These are phyloP conservation scores for Lentinula novae-zelandiae DNA, from an alignment of 1,284 basidiomycete genomes.

Conservation along the genomic window DNA sequence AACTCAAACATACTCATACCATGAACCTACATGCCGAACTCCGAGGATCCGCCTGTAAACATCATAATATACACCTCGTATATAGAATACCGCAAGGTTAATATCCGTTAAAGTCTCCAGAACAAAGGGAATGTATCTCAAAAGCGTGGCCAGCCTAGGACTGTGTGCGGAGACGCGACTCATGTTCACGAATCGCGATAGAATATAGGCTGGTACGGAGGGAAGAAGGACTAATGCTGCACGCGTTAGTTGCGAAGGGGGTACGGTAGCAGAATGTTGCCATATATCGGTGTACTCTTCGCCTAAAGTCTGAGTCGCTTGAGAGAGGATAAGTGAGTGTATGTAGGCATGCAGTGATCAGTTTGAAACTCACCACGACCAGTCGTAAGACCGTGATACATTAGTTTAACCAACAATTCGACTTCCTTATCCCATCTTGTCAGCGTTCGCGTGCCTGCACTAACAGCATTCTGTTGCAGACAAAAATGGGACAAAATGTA, in stretches of 20 bases:
- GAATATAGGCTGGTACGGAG: constrained; percentile 55
- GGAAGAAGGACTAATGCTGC: constrained; percentile 63
- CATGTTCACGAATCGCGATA: constrained; percentile 48
- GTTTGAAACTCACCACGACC: constrained; percentile 54
- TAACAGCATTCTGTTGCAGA: neutral
- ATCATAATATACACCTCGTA: constrained; percentile 78
- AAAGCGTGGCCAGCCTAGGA: constrained; percentile 32
- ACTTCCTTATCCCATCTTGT: constrained; percentile 79
- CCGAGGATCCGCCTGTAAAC: constrained; percentile 69
- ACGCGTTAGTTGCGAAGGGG: constrained; percentile 44
- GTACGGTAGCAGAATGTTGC: constrained; percentile 53
- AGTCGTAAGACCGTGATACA: constrained; percentile 76
- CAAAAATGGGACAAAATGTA: neutral
- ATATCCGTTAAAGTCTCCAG: constrained; percentile 63
- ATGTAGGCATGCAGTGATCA: constrained; percentile 14
- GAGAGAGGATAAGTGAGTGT: neutral
- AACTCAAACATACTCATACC: constrained; percentile 5
- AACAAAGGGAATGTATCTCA: constrained; percentile 42
- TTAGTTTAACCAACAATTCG: constrained; percentile 64
- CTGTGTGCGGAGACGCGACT: constrained; percentile 27
- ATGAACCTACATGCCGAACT: constrained; percentile 64
- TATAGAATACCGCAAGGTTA: constrained; percentile 81
- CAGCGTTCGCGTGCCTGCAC: constrained; percentile 81
- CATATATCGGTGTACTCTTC: constrained; percentile 92
- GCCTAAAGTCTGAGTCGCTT: constrained; percentile 80